Evolutionary conservation across 495 filamentous ascomycete genomes (phyloP).

Genomic region (Oleoguttula mirabilis): DNA sequence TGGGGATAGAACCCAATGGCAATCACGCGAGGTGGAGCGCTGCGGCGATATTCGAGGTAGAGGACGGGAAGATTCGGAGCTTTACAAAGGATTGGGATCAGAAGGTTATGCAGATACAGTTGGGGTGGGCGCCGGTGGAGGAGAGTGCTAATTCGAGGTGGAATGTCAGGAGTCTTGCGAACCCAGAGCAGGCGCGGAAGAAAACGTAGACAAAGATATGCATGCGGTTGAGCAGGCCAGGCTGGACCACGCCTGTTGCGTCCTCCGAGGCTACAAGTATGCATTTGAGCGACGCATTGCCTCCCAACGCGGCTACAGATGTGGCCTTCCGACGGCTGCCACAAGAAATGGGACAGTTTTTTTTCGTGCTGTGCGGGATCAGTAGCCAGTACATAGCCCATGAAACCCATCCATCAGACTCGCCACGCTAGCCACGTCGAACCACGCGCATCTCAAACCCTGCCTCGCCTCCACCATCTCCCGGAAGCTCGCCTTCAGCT

Average conservation of each 20-base stretch:
- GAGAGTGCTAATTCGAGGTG: conserved; percentile 16
- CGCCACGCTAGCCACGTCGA: background rate
- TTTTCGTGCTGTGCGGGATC: too few relatives aligned
- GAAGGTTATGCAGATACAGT: conserved; percentile 28
- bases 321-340: too few relatives aligned
- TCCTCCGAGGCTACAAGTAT: too few relatives aligned
- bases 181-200: conserved; percentile 11
- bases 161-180: conserved; percentile 1
- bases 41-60: conserved; percentile 29
- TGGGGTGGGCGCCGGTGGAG: conserved; percentile 29
- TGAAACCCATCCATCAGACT: conserved; percentile 7
- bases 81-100: conserved; percentile 33
- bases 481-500: background rate
- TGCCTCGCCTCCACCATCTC: background rate
- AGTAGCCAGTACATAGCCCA: conserved; percentile 1
- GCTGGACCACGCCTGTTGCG: too few relatives aligned
- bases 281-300: too few relatives aligned
- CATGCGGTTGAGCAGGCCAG: too few relatives aligned
- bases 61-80: conserved; percentile 27
- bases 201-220: conserved; percentile 9
- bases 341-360: too few relatives aligned
- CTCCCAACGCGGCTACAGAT: too few relatives aligned
- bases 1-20: conserved; percentile 26
- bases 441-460: background rate
- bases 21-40: conserved; percentile 28